Base-by-base conservation (phyloP, 768 basidiomycete genomes). In the Pleurotus tuber-regium region DNA sequence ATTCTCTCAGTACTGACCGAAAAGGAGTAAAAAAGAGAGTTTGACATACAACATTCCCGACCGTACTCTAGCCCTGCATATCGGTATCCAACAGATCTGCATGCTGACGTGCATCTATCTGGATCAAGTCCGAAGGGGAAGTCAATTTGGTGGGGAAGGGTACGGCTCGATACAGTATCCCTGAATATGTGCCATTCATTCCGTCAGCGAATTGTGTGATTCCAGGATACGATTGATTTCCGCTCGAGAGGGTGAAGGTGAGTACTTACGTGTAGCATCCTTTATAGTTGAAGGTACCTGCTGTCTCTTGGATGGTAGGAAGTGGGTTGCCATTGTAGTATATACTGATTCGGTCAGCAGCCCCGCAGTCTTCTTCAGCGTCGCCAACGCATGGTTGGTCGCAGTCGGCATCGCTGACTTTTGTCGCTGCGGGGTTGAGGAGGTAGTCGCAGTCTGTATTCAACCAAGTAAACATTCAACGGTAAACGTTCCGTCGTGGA, bases 251-350 rank as follows among this genome's bases (percentile, higher is more conserved):
- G 21, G 11, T 9, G 19, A 3, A 29, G 35, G 11, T 0, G 4
- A 16, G 14, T 38, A 47, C 46, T 31, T 12, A 33, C 46, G 31
- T 47, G 25, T 47, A 47, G 31, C 46, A 47, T 23, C 46, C 46
- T n/a, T 12, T 21, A 14, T 31, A 31, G 31, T 31, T 31, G 46
- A 47, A 47, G 4, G 46, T 31, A 18, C 46, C 46, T 12, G 46
- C 46, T 1, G 30, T 33, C 9, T 30, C 16, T 31, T 47, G 46
- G 10, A 47, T 14, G 16, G 30, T 33, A 2, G 46, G 46, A 12
- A 47, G 14, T 11, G 28, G 21, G 23, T 47, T 47, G 14, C 46
- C 46, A 18, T 52, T 52, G 43, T 52, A 43, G 25, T 43, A 52
- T 11, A 52, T 24, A 21, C 33, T 44, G 9, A 52, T 43, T 7